Percentiles rank a stretch among this genome's conserved stretches.
phyloP scores from a whole-genome alignment of 2,329 filamentous ascomycete species.

The Colletotrichum sp. region DNA sequence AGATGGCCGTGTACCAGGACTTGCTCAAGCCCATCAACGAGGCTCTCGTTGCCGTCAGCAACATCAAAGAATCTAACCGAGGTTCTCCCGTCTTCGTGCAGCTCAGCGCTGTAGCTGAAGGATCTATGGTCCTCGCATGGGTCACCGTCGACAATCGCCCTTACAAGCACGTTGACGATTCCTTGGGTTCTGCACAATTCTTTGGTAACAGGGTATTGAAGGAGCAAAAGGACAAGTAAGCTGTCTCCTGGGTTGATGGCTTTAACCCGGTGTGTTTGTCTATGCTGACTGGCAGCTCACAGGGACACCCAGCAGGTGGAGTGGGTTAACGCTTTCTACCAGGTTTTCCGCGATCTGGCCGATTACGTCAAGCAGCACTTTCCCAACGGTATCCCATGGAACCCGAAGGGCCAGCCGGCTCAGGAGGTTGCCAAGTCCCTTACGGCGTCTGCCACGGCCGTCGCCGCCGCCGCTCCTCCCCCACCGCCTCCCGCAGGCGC shows the following conservation, averaged over 20 bases:
- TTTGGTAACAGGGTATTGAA: slow-evolving; percentile 94
- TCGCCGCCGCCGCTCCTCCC: slow-evolving; percentile 46
- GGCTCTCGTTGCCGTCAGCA: slow-evolving; percentile 77
- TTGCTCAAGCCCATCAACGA: slow-evolving; percentile 88
- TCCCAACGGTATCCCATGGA: slow-evolving; percentile 83
- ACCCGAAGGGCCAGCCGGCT: slow-evolving; percentile 75
- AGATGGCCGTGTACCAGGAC: slow-evolving; percentile 72
- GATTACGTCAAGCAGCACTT: slow-evolving; percentile 88
- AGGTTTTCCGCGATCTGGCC: slow-evolving; percentile 82
- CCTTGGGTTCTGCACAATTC: slow-evolving; percentile 84
- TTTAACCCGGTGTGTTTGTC: neutral
- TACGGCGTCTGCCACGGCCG: slow-evolving; percentile 41
- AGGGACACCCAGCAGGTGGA: slow-evolving; percentile 83
- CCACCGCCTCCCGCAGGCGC: slow-evolving; percentile 60
- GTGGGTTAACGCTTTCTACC: slow-evolving; percentile 93
- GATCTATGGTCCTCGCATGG: slow-evolving; percentile 90
- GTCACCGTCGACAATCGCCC: slow-evolving; percentile 85
- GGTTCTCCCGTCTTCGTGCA: slow-evolving; percentile 79
- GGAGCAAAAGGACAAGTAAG: slow-evolving; percentile 77
- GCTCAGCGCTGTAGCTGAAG: slow-evolving; percentile 86
- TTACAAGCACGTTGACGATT: slow-evolving; percentile 83
- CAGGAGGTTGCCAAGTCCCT: slow-evolving; percentile 69
- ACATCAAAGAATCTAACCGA: slow-evolving; percentile 83
- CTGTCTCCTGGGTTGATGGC: neutral
- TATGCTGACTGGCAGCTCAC: neutral